Evolutionary conservation across 139 green algal genomes (phyloP), one percentile per base, ranked within the genome.

Genomic region (Chlamydomonas sphaeroides): DNA sequence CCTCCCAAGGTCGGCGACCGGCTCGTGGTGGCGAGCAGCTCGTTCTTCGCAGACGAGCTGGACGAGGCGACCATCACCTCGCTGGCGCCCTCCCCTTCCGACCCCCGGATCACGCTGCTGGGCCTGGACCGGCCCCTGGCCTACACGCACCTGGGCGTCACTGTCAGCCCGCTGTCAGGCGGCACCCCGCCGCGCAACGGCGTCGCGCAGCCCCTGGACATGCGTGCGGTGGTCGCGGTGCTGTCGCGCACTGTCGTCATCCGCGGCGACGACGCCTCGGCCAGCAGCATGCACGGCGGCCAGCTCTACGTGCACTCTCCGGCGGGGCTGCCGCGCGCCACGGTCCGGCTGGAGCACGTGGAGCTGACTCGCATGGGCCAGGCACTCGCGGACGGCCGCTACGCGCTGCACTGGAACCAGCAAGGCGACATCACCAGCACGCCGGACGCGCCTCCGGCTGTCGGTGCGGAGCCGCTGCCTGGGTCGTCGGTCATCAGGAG

Each of bases 331-430:
- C 10, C 32, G 48, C 32, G n/a, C 49, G 45, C 53, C 10, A 32
- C 36, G 3, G 39, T 86, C n/a, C 71, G 80, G 71, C 57, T 84
- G 49, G 23, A 65, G 30, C 61, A 90, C 61, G 79, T 89, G 30
- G 88, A 90, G 79, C 8, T 92, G 51, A 23, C 28, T 7, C 75
- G 33, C 48, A 86, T 86, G 81, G 89, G 89, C 0, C 86, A 92
- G 83, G 78, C 84, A 3, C 85, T 85, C 49, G 23, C 38, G 35
- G 56, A 88, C 49, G 86, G 86, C 36, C 77, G 90, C 25, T 96
- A 96, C 79, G 83, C 92, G 23, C 78, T 96, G 41, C 93, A 96
- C 78, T 94, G 93, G 84, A 91, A 95, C 82, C 88, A 94, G 86
- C 84, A 90, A 15, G 89, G 89, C 57, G 76, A 87, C 66, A 66